Evolutionary conservation across 78 protist species (phyloP).

Genomic region (Protostelium mycophagum): DNA sequence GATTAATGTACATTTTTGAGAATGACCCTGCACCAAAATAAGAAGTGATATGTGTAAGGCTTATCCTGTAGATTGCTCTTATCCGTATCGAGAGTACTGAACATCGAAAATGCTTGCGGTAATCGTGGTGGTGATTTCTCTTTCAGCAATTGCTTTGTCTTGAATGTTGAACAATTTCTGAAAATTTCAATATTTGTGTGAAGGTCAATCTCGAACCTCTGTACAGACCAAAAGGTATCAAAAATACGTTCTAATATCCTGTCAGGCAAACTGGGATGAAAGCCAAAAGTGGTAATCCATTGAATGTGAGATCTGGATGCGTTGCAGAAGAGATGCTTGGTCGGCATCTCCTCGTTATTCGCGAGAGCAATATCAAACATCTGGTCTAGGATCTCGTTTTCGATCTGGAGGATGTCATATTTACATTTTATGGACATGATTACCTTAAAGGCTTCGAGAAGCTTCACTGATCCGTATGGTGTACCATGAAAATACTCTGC

Average conservation of each 20-base stretch:
- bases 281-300: background rate
- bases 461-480: background rate
- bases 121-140: background rate
- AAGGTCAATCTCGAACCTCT: background rate
- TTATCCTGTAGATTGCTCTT: background rate
- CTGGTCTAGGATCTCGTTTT: background rate
- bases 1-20: background rate
- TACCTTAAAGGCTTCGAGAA: background rate
- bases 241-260: background rate
- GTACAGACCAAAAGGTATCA: background rate
- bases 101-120: background rate
- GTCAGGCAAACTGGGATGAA: background rate
- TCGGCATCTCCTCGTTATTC: background rate
- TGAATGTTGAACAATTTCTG: background rate
- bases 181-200: background rate
- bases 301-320: background rate
- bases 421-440: no score
- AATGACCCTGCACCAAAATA: background rate
- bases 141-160: background rate
- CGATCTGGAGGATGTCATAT: background rate
- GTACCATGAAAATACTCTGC: background rate
- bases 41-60: background rate
- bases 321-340: background rate
- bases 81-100: background rate
- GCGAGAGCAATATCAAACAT: background rate